These are phyloP conservation scores for Phaseolus lunatus DNA, from an alignment of 306 rosid genomes.

Conservation along the genomic window DNA sequence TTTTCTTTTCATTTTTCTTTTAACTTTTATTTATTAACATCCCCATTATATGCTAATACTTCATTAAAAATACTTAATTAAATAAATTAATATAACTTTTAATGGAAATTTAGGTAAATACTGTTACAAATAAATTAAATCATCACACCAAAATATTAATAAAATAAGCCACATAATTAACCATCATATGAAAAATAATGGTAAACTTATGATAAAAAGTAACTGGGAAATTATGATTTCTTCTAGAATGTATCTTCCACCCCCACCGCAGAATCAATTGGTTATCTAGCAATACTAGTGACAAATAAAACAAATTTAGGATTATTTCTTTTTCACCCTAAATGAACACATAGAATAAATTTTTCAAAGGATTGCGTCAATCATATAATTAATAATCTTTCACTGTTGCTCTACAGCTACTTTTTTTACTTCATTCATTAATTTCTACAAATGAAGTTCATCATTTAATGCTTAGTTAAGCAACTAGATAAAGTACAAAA, in stretches of 20 bases:
- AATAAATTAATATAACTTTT: background rate
- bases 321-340: background rate
- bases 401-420: slow-evolving; percentile 21
- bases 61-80: background rate
- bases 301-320: slow-evolving; percentile 2
- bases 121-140: background rate
- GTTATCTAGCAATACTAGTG: background rate
- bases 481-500: slow-evolving; percentile 55
- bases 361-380: background rate
- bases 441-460: slow-evolving; percentile 51
- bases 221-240: background rate
- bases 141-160: background rate
- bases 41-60: background rate
- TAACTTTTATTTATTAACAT: background rate
- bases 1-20: background rate
- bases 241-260: background rate
- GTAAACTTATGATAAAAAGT: background rate
- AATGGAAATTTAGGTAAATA: background rate
- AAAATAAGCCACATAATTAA: background rate
- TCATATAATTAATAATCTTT: background rate
- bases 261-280: background rate
- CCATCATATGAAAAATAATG: background rate
- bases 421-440: slow-evolving; percentile 36
- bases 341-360: background rate
- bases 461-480: slow-evolving; percentile 53